Evolutionary conservation across 306 rosid species (phyloP).

Genomic region (Acacia confusa): DNA sequence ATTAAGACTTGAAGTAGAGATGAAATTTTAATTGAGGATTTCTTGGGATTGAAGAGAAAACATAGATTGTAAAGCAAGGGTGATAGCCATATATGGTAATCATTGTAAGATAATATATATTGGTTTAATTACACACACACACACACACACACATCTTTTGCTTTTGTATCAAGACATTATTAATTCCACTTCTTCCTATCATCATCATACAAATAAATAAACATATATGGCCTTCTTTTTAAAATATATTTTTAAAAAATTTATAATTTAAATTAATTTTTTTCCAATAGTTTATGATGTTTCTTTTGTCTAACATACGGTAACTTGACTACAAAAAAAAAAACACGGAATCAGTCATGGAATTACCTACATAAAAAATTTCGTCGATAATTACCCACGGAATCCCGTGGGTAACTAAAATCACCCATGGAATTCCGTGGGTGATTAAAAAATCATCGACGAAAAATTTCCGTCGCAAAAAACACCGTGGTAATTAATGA

Average conservation of each 20-base stretch:
- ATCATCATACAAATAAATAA: conserved; percentile 28
- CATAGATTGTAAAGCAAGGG: conserved; percentile 53
- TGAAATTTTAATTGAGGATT: conserved; percentile 34
- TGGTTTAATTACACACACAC: neutral
- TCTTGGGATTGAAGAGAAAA: conserved; percentile 52
- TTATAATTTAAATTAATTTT: neutral
- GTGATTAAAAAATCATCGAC: too few species aligned
- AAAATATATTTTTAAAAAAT: neutral
- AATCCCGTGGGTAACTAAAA: too few species aligned
- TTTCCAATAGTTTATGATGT: neutral
- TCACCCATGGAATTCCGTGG: too few species aligned
- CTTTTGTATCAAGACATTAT: conserved; percentile 63
- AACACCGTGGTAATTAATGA: too few species aligned
- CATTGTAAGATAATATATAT: conserved; percentile 36
- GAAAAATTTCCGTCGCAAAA: too few species aligned
- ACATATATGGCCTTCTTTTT: neutral
- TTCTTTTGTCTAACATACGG: neutral
- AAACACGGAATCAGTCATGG: too few species aligned
- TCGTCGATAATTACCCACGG: too few species aligned
- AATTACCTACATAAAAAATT: too few species aligned
- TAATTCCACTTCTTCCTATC: conserved; percentile 45
- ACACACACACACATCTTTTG: conserved; percentile 32
- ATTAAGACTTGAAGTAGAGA: conserved; percentile 34
- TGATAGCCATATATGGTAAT: conserved; percentile 43
- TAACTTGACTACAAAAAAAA: too few species aligned